phyloP scores from a whole-genome alignment of 768 basidiomycete genomes.

The Leccinum incarnatum region DNA sequence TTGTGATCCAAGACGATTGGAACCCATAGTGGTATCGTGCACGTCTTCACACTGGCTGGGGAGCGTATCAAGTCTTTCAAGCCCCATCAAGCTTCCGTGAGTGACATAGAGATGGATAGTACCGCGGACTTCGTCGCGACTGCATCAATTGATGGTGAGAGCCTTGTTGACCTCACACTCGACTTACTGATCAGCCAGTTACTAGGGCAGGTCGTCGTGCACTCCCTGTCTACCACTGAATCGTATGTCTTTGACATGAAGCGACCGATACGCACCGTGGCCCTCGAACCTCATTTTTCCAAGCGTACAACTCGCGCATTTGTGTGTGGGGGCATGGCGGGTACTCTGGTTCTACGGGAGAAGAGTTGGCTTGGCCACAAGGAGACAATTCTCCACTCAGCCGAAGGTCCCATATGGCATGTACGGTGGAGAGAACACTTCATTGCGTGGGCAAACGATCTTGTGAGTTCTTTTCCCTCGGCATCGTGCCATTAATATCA shows the following conservation, averaged over 20 bases:
- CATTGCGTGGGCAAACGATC: slow-evolving; percentile 96
- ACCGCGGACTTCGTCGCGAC: slow-evolving; percentile 89
- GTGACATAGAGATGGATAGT: slow-evolving; percentile 80
- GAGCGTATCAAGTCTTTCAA: slow-evolving; percentile 85
- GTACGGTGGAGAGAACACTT: slow-evolving; percentile 81
- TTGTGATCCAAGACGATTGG: slow-evolving; percentile 67
- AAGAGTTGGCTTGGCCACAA: slow-evolving; percentile 97
- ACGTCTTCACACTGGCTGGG: slow-evolving; percentile 77
- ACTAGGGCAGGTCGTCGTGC: slow-evolving; percentile 87
- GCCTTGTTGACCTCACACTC: slow-evolving; percentile 41
- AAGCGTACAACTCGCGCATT: slow-evolving; percentile 75
- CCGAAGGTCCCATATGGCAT: slow-evolving; percentile 95
- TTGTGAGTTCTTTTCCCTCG: slow-evolving; percentile 44
- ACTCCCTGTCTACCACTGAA: slow-evolving; percentile 76
- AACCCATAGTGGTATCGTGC: slow-evolving; percentile 90
- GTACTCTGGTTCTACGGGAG: slow-evolving; percentile 82
- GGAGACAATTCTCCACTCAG: slow-evolving; percentile 75
- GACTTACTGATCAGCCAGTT: slow-evolving; percentile 26
- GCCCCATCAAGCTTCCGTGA: slow-evolving; percentile 84
- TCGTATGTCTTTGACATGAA: slow-evolving; percentile 87
- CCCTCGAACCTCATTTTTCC: slow-evolving; percentile 88
- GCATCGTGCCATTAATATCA: background rate
- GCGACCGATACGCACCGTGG: slow-evolving; percentile 85
- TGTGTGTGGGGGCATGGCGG: slow-evolving; percentile 91
- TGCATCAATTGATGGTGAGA: slow-evolving; percentile 88